Percentiles rank a stretch among this genome's conserved stretches.
Evolutionary conservation across 192 early-diverging fungal genomes (phyloP).

Genomic region (Diversispora epigaea): DNA sequence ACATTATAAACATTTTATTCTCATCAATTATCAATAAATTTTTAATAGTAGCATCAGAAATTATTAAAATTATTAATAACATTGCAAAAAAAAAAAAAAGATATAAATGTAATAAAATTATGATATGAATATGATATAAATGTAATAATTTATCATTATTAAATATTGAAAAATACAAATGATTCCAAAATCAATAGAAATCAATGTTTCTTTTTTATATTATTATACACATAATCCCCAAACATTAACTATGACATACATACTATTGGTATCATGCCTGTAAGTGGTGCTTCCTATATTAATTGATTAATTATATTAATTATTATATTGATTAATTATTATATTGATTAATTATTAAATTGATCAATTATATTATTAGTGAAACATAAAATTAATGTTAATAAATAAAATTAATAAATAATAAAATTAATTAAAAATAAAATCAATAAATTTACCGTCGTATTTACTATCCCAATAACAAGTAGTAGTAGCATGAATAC

Average conservation of each 20-base stretch:
- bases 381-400: too few species aligned
- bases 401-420: not conserved
- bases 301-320: not conserved
- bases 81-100: too few species aligned
- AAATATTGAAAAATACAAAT: too few species aligned
- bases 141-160: too few species aligned
- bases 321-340: not conserved
- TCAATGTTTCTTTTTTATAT: too few species aligned
- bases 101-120: too few species aligned
- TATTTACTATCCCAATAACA: conserved; percentile 75
- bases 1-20: too few species aligned
- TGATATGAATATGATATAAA: too few species aligned
- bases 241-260: conserved; percentile 78
- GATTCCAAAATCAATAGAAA: too few species aligned
- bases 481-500: conserved; percentile 70
- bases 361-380: not conserved
- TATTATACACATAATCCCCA: conserved; percentile 58
- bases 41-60: too few species aligned
- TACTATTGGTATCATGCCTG: conserved; percentile 74
- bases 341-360: not conserved
- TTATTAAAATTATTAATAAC: too few species aligned
- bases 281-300: conserved; percentile 66
- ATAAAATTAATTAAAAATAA: not conserved
- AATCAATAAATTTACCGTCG: conserved; percentile 56
- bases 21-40: too few species aligned